A percentile compares a stretch with the other conserved stretches of the same genome.
phyloP scores from a whole-genome alignment of 805 yeast species.

The Clavispora fructus region DNA sequence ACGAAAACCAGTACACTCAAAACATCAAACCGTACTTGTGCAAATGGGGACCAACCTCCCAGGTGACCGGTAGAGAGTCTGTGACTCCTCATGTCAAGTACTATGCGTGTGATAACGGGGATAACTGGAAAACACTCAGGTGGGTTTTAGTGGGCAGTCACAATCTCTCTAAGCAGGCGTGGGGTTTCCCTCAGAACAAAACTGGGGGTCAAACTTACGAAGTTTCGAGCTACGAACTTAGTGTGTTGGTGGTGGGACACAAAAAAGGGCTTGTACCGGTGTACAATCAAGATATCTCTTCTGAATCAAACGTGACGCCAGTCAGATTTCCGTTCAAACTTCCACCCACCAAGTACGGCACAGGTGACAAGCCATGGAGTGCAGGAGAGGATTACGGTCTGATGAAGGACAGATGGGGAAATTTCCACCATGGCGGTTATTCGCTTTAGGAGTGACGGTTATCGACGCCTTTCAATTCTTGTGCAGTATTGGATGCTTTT shows the following conservation, averaged over 20 bases:
- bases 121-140: slow-evolving; percentile 43
- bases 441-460: not conserved
- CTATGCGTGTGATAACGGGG: slow-evolving; percentile 49
- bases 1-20: slow-evolving; percentile 35
- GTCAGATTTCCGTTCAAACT: slow-evolving; percentile 50
- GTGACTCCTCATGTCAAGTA: slow-evolving; percentile 68
- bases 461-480: no score
- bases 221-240: slow-evolving; percentile 35
- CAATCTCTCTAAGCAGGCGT: slow-evolving; percentile 71
- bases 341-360: slow-evolving; percentile 41
- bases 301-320: slow-evolving; percentile 19
- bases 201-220: slow-evolving; percentile 16
- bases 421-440: slow-evolving; percentile 1
- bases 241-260: slow-evolving; percentile 25
- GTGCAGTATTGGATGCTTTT: not conserved
- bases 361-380: slow-evolving; percentile 49
- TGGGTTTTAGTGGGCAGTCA: slow-evolving; percentile 77
- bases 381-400: slow-evolving; percentile 3
- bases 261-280: slow-evolving; percentile 37
- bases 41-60: slow-evolving; percentile 34
- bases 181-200: slow-evolving; percentile 50
- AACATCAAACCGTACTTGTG: slow-evolving; percentile 39
- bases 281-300: slow-evolving; percentile 30
- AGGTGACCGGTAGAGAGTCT: slow-evolving; percentile 25
- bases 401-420: slow-evolving; percentile 8